These are phyloP conservation scores for Herpetospermum pedunculosum DNA, from an alignment of 306 rosid genomes.

Conservation along the genomic window DNA sequence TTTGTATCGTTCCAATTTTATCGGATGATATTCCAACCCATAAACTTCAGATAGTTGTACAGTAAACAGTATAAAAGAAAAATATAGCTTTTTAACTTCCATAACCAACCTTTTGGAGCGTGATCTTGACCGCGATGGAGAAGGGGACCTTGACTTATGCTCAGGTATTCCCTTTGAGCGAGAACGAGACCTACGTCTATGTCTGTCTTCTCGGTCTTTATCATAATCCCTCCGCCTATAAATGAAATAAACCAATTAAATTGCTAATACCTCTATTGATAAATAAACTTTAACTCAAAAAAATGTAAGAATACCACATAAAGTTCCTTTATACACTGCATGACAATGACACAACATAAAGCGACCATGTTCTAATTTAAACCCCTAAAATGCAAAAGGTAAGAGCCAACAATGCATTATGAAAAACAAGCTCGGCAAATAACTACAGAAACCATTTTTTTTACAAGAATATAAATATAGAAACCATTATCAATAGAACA, in stretches of 20 bases:
- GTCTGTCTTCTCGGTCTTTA: slow-evolving; percentile 59
- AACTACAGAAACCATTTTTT: background rate
- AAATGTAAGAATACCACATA: background rate
- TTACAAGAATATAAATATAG: no score
- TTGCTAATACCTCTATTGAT: background rate
- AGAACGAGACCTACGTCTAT: slow-evolving; percentile 54
- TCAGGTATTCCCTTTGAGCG: slow-evolving; percentile 53
- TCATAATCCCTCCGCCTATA: slow-evolving; percentile 75
- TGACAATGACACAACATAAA: background rate
- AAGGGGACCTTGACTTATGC: slow-evolving; percentile 62
- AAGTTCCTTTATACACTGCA: background rate
- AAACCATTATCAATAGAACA: background rate
- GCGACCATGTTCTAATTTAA: background rate
- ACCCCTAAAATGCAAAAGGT: background rate
- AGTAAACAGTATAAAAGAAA: background rate
- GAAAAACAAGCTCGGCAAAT: background rate
- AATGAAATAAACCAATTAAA: background rate
- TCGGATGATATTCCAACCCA: no score
- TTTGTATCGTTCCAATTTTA: no score
- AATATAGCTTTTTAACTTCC: background rate
- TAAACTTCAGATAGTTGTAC: background rate
- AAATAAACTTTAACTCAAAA: background rate
- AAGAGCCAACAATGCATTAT: background rate
- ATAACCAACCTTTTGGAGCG: slow-evolving; percentile 76
- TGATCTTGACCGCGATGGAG: slow-evolving; percentile 91